phyloP scores from a whole-genome alignment of 1,139 yeast species.

The Chernovozyma sophiae-reginae region DNA sequence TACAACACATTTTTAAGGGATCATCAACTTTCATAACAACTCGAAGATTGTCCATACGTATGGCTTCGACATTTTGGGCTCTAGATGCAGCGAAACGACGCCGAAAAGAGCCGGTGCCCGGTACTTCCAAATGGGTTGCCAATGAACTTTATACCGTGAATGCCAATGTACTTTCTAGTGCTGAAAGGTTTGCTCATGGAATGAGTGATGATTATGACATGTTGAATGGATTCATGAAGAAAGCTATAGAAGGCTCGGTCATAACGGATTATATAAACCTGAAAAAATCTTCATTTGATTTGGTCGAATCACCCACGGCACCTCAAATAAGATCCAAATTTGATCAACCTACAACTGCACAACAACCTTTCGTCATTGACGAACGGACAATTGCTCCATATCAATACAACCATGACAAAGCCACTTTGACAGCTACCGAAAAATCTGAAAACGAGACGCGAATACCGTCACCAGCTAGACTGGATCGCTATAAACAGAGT shows the following conservation, averaged over 20 bases:
- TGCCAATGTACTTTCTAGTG: conserved; percentile 22
- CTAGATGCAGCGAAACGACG: conserved; percentile 27
- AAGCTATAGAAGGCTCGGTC: conserved; percentile 11
- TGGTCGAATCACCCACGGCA: not conserved
- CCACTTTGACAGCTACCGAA: not conserved
- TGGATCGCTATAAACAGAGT: not conserved
- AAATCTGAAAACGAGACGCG: not conserved
- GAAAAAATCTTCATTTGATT: not conserved
- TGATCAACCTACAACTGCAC: not conserved
- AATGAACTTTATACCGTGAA: conserved; percentile 28
- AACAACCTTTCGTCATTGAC: not conserved
- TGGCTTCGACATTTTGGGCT: conserved; percentile 33
- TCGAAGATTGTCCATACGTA: conserved; percentile 7
- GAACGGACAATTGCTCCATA: not conserved
- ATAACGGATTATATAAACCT: not conserved
- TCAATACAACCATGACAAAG: not conserved
- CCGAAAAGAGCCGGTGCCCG: conserved; percentile 29
- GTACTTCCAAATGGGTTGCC: conserved; percentile 38
- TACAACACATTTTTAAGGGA: not conserved
- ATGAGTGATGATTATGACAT: conserved; percentile 18
- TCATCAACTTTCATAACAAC: too few relatives aligned
- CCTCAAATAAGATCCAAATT: too few relatives aligned
- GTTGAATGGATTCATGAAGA: conserved; percentile 20
- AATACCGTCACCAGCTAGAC: not conserved
- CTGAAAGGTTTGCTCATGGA: conserved; percentile 18